A percentile compares a stretch with the other conserved stretches of the same genome.
Evolutionary conservation across 129 eudicot genomes (phyloP).

Genomic region (Ambrosia trifida): DNA sequence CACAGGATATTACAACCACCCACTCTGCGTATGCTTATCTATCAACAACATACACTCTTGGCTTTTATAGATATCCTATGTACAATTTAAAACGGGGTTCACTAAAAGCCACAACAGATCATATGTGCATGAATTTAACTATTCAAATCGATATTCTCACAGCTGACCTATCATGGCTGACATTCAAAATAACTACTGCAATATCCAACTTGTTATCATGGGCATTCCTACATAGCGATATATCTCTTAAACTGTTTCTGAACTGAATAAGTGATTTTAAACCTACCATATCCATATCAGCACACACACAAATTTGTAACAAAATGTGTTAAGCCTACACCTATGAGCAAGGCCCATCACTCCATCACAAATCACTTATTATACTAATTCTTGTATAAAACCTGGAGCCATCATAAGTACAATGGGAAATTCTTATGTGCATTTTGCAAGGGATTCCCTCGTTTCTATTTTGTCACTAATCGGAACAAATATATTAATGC

Average conservation of each 20-base stretch:
- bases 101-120: constrained; percentile 15
- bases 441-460: too few relatives aligned
- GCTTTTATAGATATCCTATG: constrained; percentile 5
- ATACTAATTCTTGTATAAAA: too few relatives aligned
- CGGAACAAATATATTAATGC: too few relatives aligned
- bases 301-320: neutral
- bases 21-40: constrained; percentile 9
- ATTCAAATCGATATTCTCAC: neutral
- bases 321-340: neutral
- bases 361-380: too few relatives aligned
- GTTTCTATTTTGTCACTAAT: too few relatives aligned
- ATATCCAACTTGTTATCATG: constrained; percentile 6
- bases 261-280: neutral
- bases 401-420: too few relatives aligned
- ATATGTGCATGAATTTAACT: neutral
- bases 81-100: constrained; percentile 3
- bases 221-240: neutral
- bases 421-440: too few relatives aligned
- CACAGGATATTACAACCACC: constrained; percentile 3
- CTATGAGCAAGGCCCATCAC: neutral
- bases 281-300: neutral
- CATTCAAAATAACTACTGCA: constrained; percentile 11
- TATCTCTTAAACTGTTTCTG: neutral
- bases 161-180: neutral
- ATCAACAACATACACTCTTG: constrained; percentile 4